Conservation (phyloP, 78 protist genomes). For the Dictyostelium purpureum region DNA sequence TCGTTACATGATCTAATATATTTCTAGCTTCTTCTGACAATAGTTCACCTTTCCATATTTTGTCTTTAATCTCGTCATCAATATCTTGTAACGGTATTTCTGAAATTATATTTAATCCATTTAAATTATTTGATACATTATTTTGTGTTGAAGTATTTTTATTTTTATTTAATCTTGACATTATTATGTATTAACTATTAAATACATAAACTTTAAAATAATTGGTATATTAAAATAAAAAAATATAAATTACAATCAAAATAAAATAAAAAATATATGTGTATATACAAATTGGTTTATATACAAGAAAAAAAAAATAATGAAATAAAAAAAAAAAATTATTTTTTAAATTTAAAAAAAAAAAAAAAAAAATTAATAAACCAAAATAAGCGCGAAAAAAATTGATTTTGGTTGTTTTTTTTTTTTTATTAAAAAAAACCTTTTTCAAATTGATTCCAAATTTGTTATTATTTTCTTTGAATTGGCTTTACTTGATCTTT, state of each 20-base stretch:
- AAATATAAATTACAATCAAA: not conserved
- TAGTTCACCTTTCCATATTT: slow-evolving; percentile 44
- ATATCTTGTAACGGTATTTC: not conserved
- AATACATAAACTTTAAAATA: too few species aligned
- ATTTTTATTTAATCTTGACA: not conserved
- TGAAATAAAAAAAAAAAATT: not conserved
- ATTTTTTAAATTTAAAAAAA: not conserved
- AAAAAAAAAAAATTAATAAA: not conserved
- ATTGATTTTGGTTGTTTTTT: not conserved
- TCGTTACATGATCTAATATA: not conserved
- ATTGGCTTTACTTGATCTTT: too few species aligned
- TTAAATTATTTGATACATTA: too few species aligned
- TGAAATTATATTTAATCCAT: too few species aligned
- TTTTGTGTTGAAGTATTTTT: too few species aligned
- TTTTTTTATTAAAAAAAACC: too few species aligned
- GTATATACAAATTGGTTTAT: not conserved
- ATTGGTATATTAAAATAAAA: too few species aligned
- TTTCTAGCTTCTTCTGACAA: not conserved
- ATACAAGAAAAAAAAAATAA: not conserved
- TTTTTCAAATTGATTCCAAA: too few species aligned
- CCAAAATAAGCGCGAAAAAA: not conserved
- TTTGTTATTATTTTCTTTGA: not conserved
- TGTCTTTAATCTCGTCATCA: not conserved
- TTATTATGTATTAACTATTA: too few species aligned
- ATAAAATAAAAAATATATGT: not conserved